Evolutionary conservation across 306 rosid species (phyloP).

Genomic region (Quercus robur): DNA sequence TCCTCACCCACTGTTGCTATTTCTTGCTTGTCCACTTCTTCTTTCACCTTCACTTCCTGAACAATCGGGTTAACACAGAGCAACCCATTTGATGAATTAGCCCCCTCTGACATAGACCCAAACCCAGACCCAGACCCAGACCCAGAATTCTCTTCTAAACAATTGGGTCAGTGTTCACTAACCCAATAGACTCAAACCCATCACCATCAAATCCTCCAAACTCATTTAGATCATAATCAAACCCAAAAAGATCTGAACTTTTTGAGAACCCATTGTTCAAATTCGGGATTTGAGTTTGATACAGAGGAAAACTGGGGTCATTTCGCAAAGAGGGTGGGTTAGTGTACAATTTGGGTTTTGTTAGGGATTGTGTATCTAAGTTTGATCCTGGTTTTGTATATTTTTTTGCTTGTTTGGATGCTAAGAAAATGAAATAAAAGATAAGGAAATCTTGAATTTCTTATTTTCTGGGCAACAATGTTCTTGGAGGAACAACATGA

Average conservation of each 20-base stretch:
- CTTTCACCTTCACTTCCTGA: constrained; percentile 5
- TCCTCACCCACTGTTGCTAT: constrained; percentile 1
- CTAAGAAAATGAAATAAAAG: too few species aligned
- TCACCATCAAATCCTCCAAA: constrained; percentile 18
- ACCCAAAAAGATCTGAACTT: constrained; percentile 34
- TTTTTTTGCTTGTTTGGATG: too few species aligned
- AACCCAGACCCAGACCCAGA: constrained; percentile 20
- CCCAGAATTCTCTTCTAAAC: constrained; percentile 32
- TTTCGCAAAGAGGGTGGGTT: constrained; percentile 1
- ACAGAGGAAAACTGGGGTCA: constrained; percentile 15
- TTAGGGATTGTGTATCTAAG: too few species aligned
- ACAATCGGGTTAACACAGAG: background rate
- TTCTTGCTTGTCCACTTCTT: constrained; percentile 22
- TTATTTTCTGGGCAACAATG: too few species aligned
- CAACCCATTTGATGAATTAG: constrained; percentile 24
- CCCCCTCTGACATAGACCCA: constrained; percentile 25
- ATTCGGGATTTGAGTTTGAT: constrained; percentile 7
- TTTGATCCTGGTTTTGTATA: too few species aligned
- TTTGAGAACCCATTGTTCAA: constrained; percentile 2
- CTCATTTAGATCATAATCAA: constrained; percentile 59
- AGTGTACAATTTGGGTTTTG: background rate
- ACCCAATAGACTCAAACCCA: constrained; percentile 14
- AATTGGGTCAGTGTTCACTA: constrained; percentile 16
- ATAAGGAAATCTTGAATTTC: too few species aligned
- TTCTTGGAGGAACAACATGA: too few species aligned